phyloP scores from a whole-genome alignment of 495 filamentous ascomycete genomes.

The Recurvomyces mirabilis region DNA sequence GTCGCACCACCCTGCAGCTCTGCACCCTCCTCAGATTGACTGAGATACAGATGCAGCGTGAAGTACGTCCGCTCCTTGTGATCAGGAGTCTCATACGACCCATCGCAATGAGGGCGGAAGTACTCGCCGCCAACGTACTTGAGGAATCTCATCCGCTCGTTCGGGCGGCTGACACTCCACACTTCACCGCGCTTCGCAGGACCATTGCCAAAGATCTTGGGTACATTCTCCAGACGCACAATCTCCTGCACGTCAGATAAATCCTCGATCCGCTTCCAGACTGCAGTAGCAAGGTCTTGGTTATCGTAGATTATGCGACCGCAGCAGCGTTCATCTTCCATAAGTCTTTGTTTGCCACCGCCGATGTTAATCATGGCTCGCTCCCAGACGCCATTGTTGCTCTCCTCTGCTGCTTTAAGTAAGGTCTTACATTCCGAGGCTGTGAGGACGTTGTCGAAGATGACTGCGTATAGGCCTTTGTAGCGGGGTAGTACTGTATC shows the following conservation, averaged over 20 bases:
- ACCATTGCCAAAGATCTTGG: constrained; percentile 38
- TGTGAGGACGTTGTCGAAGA: constrained; percentile 33
- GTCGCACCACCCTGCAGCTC: constrained; percentile 51
- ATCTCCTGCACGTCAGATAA: constrained; percentile 36
- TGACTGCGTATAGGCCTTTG: constrained; percentile 27
- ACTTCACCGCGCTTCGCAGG: constrained; percentile 36
- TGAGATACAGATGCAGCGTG: constrained; percentile 80
- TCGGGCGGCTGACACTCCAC: constrained; percentile 50
- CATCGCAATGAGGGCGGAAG: constrained; percentile 71
- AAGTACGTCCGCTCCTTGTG: constrained; percentile 49
- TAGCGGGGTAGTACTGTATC: constrained; percentile 26
- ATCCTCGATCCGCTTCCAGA: constrained; percentile 51
- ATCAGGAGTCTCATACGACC: constrained; percentile 49
- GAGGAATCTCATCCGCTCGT: constrained; percentile 72
- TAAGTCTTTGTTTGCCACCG: constrained; percentile 44
- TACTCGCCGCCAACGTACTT: constrained; percentile 66
- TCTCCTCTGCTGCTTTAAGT: constrained; percentile 27
- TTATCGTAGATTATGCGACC: constrained; percentile 67
- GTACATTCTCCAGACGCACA: constrained; percentile 29
- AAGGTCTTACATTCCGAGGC: constrained; percentile 31
- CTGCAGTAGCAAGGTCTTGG: constrained; percentile 45
- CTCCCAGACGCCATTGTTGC: constrained; percentile 37
- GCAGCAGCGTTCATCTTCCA: constrained; percentile 50
- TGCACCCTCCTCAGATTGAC: constrained; percentile 35
- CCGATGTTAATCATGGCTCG: constrained; percentile 63